Evolutionary conservation across 192 early-diverging fungal species (phyloP).

Genomic region (Dimargaris verticillata): DNA sequence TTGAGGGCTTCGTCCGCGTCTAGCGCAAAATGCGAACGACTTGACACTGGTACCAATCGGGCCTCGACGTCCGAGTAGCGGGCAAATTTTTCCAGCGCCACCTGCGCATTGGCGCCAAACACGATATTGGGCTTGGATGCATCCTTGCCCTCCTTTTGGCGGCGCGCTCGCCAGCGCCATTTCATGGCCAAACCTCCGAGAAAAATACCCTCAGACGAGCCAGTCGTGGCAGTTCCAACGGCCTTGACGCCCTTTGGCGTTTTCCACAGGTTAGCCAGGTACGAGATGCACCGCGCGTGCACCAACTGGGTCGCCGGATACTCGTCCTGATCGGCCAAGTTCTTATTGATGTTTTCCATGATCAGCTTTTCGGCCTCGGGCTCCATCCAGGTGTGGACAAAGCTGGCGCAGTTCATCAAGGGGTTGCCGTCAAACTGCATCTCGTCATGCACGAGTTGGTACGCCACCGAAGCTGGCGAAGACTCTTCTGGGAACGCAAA

Average conservation of each 20-base stretch:
- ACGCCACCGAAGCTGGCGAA: constrained; percentile 34
- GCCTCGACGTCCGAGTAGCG: constrained; percentile 65
- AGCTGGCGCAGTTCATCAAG: constrained; percentile 55
- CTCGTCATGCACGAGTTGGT: constrained; percentile 61
- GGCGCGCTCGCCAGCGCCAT: constrained; percentile 46
- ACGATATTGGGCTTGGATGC: constrained; percentile 58
- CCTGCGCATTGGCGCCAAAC: constrained; percentile 62
- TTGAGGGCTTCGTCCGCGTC: constrained; percentile 43
- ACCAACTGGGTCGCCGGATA: constrained; percentile 49
- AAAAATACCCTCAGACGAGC: constrained; percentile 67
- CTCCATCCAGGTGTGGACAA: constrained; percentile 73
- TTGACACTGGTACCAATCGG: constrained; percentile 42
- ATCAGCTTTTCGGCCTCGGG: constrained; percentile 65
- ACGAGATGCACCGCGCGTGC: constrained; percentile 47
- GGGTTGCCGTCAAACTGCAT: constrained; percentile 65
- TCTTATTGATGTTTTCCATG: constrained; percentile 55
- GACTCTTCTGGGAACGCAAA: constrained; percentile 20
- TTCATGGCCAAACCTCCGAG: constrained; percentile 64
- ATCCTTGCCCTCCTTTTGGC: constrained; percentile 42
- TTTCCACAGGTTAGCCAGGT: constrained; percentile 54
- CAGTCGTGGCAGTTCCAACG: constrained; percentile 53
- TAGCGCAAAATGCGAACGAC: constrained; percentile 33
- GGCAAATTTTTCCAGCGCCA: constrained; percentile 50
- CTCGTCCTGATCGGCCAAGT: constrained; percentile 54
- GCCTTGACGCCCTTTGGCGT: constrained; percentile 26